A percentile compares a stretch with the other conserved stretches of the same genome.
Evolutionary conservation across 2,329 filamentous ascomycete genomes (phyloP).

Genomic region (Cladosporium sp.): DNA sequence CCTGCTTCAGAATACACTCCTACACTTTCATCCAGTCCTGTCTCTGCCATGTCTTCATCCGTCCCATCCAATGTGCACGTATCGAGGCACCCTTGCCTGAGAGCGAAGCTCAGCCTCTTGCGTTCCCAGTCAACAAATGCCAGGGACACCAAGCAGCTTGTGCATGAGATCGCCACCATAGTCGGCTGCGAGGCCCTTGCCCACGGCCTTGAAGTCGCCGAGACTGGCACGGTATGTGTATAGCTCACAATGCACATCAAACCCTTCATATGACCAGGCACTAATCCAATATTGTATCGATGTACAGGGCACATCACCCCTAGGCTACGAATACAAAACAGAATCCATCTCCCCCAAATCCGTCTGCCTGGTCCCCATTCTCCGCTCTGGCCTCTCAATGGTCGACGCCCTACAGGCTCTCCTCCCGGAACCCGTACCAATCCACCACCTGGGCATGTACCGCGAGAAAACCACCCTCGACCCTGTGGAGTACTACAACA

Average conservation of each 20-base stretch:
- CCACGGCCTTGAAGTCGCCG: constrained; percentile 52
- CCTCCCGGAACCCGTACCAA: constrained; percentile 72
- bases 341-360: constrained; percentile 59
- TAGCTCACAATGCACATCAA: neutral
- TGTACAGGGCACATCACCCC: constrained; percentile 66
- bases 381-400: constrained; percentile 90
- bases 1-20: neutral
- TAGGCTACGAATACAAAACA: constrained; percentile 71
- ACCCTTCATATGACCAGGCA: too few species aligned
- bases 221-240: constrained; percentile 60
- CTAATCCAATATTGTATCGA: neutral
- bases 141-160: constrained; percentile 72
- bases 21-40: neutral
- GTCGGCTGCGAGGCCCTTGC: constrained; percentile 78
- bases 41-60: constrained; percentile 28
- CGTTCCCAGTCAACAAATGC: constrained; percentile 67
- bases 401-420: constrained; percentile 79
- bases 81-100: constrained; percentile 79
- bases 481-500: constrained; percentile 97
- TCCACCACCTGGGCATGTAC: constrained; percentile 94
- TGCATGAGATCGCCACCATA: constrained; percentile 83
- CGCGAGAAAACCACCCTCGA: constrained; percentile 82
- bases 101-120: constrained; percentile 84
- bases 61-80: constrained; percentile 63
- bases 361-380: constrained; percentile 82